These are phyloP conservation scores for Fonsecaea multimorphosa DNA, from an alignment of 2,329 filamentous ascomycete species.

Conservation along the genomic window DNA sequence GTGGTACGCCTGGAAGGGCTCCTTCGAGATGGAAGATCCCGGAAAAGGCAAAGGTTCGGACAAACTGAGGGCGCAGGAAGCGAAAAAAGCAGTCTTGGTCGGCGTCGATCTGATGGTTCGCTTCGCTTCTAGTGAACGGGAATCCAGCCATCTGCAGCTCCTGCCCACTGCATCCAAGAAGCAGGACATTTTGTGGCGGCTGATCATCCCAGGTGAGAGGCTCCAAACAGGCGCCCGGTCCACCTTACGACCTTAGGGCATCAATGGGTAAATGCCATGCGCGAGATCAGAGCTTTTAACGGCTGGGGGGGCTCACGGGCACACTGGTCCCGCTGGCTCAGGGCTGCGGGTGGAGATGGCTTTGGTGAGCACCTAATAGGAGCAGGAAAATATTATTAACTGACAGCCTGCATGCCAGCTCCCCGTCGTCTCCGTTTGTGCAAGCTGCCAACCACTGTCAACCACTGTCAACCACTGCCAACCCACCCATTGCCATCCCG, in stretches of 20 bases:
- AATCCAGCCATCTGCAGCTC: background rate
- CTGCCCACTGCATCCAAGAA: background rate
- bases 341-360: background rate
- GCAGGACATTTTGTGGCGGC: constrained; percentile 13
- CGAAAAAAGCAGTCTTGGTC: background rate
- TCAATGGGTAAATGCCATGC: constrained; percentile 9
- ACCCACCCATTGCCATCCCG: background rate
- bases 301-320: too few relatives aligned
- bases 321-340: too few relatives aligned
- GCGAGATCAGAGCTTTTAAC: constrained; percentile 7
- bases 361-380: background rate
- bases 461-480: background rate
- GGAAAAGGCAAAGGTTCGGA: background rate
- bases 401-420: background rate
- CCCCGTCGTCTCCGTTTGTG: background rate
- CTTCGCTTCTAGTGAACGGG: background rate
- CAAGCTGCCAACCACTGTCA: constrained; percentile 4
- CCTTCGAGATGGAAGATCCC: background rate
- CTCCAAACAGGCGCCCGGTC: constrained; percentile 14
- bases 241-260: constrained; percentile 3
- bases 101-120: constrained; percentile 7
- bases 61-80: background rate
- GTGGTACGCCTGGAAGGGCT: constrained; percentile 1
- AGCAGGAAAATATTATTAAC: background rate
- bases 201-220: constrained; percentile 23